Evolutionary conservation across 306 rosid species (phyloP).

Genomic region (Vigna mungo): DNA sequence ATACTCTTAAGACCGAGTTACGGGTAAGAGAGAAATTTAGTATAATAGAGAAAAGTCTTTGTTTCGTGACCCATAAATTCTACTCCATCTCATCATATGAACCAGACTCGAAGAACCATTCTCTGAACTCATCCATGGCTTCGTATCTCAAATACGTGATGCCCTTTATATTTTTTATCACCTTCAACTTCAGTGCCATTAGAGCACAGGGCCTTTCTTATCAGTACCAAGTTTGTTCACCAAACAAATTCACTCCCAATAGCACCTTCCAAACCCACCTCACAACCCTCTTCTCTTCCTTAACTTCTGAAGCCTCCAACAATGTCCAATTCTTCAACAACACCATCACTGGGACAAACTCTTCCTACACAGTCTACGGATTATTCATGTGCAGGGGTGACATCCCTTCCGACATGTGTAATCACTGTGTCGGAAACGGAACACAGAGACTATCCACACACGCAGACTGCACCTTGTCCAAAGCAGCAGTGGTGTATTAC

Average conservation of each 20-base stretch:
- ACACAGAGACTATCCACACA: neutral
- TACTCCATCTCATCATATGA: neutral
- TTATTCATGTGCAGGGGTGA: slow-evolving; percentile 11
- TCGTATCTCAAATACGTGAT: neutral
- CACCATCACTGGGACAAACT: neutral
- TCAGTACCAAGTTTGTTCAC: neutral
- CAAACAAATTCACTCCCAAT: neutral
- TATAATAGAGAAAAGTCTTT: no score
- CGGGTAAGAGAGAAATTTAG: neutral
- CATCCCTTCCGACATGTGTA: neutral
- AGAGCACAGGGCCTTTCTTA: neutral
- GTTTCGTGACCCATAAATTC: no score
- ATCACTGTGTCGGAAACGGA: neutral
- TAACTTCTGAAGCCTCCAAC: neutral
- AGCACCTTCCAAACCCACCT: neutral
- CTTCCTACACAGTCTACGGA: slow-evolving; percentile 5
- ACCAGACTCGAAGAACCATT: neutral
- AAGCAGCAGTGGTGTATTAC: neutral
- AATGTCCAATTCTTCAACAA: neutral
- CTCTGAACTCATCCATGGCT: neutral
- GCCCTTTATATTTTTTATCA: neutral
- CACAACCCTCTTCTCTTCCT: slow-evolving; percentile 3
- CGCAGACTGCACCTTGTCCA: neutral
- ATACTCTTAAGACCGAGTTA: neutral
- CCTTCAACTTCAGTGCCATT: neutral